Evolutionary conservation across 345 rosid genomes (phyloP).

Genomic region (Trapa incisa): DNA sequence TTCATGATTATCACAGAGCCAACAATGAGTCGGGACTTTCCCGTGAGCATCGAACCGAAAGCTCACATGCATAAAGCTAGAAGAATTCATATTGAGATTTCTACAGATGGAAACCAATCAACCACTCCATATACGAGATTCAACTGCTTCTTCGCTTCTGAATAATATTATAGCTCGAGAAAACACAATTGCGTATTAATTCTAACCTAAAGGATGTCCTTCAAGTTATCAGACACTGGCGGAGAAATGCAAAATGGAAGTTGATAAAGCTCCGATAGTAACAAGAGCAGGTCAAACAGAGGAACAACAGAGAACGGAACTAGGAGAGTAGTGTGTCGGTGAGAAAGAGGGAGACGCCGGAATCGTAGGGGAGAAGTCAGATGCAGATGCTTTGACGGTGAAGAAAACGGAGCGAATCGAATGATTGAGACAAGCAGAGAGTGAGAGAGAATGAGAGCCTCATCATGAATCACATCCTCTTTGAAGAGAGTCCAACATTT

Average conservation of each 20-base stretch:
- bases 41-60: not conserved
- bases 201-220: not conserved
- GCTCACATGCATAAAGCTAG: not conserved
- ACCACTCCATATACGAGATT: not conserved
- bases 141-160: not conserved
- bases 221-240: not conserved
- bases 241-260: not conserved
- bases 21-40: not conserved
- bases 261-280: not conserved
- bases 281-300: not conserved
- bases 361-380: not conserved
- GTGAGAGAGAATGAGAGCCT: not conserved
- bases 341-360: not conserved
- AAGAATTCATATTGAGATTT: not conserved
- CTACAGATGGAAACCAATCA: not conserved
- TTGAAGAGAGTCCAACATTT: not conserved
- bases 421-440: not conserved
- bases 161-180: not conserved
- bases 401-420: not conserved
- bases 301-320: not conserved
- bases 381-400: not conserved
- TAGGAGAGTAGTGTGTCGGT: not conserved
- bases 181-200: not conserved
- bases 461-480: not conserved
- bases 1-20: not conserved